Percentiles rank a stretch among this genome's conserved stretches.
These are phyloP conservation scores for Phytophthora ramorum DNA, from an alignment of 352 stramenopile species.

Conservation along the genomic window DNA sequence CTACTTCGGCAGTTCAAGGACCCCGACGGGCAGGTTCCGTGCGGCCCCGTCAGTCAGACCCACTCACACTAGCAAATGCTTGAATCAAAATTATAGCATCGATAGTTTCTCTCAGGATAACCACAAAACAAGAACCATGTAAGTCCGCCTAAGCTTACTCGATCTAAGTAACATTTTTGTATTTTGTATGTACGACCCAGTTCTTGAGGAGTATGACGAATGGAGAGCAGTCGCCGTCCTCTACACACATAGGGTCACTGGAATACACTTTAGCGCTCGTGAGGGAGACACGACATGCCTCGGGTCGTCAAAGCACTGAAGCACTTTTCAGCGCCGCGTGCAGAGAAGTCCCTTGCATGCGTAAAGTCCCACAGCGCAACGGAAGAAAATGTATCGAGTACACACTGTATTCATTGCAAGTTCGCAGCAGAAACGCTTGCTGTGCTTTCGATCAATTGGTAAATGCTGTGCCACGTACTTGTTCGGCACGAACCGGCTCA, in stretches of 20 bases:
- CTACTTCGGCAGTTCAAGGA: conserved; percentile 81
- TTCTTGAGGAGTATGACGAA: conserved; percentile 82
- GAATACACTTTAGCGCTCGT: conserved; percentile 56
- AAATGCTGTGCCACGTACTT: background rate
- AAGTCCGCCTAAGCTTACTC: too few relatives aligned
- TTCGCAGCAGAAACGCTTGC: too few relatives aligned
- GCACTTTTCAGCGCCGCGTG: conserved; percentile 44
- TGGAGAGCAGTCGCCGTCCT: conserved; percentile 58
- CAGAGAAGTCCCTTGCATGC: conserved; percentile 33
- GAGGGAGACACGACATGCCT: conserved; percentile 39
- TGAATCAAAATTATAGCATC: background rate
- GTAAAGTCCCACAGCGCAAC: conserved; percentile 32
- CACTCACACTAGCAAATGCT: conserved; percentile 7
- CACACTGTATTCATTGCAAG: too few relatives aligned
- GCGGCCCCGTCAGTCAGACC: conserved; percentile 20
- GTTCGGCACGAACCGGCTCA: background rate
- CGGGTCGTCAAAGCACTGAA: conserved; percentile 18
- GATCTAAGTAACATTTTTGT: too few relatives aligned
- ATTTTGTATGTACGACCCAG: conserved; percentile 64
- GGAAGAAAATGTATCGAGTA: too few relatives aligned
- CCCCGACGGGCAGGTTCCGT: conserved; percentile 35
- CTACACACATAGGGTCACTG: conserved; percentile 84
- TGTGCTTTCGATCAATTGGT: background rate
- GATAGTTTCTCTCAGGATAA: background rate
- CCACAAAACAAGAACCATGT: too few relatives aligned